Evolutionary conservation across 23 red algal genomes (phyloP).

Genomic region (Agarophyton chilense): DNA sequence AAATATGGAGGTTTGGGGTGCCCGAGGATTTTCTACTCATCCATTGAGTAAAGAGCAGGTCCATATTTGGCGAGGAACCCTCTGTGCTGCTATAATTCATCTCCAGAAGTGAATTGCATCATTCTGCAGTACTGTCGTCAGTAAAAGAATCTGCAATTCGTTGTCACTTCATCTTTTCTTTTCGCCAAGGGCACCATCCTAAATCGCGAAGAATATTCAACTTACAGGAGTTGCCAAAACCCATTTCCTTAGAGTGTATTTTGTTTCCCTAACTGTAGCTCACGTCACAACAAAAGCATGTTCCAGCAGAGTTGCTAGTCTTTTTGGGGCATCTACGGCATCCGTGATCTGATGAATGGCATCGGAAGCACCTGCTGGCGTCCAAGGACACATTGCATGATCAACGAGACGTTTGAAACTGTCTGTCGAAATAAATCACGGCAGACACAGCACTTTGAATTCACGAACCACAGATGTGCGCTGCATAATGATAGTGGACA

Average conservation of each 20-base stretch:
- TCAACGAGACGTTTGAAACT: background rate
- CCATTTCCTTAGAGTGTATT: background rate
- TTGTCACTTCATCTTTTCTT: background rate
- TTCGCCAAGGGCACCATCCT: background rate
- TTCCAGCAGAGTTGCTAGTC: background rate
- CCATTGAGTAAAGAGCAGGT: background rate
- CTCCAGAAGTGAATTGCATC: background rate
- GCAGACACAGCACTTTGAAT: background rate
- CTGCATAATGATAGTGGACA: background rate
- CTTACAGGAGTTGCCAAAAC: background rate
- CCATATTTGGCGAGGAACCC: background rate
- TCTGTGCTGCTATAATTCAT: no score
- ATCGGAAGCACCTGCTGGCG: background rate
- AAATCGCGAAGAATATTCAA: background rate
- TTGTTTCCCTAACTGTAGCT: background rate
- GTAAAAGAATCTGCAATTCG: background rate
- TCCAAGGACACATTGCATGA: background rate
- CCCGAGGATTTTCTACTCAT: background rate
- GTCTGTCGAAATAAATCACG: background rate
- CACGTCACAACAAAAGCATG: background rate
- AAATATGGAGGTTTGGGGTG: background rate
- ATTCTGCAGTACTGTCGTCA: background rate
- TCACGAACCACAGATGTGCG: background rate
- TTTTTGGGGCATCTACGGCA: background rate
- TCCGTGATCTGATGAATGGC: background rate